Evolutionary conservation across 306 rosid genomes (phyloP).

Genomic region (Gillenia trifoliata): DNA sequence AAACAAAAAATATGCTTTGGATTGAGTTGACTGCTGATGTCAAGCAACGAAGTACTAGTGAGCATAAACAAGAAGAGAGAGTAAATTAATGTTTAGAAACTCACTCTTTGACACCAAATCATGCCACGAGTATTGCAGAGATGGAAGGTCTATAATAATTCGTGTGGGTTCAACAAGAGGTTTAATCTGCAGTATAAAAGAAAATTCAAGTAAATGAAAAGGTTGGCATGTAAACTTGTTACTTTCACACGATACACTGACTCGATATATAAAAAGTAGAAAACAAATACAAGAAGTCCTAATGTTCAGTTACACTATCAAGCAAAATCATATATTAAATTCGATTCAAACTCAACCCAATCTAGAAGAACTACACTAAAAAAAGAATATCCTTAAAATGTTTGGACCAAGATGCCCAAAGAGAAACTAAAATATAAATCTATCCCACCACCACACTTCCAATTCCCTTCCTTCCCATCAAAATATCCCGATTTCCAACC

Average conservation of each 20-base stretch:
- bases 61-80: background rate
- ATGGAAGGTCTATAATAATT: conserved; percentile 40
- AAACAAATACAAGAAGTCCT: background rate
- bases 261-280: background rate
- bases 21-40: conserved; percentile 1
- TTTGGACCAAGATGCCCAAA: background rate
- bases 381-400: background rate
- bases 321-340: background rate
- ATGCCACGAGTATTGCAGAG: conserved; percentile 78
- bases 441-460: background rate
- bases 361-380: background rate
- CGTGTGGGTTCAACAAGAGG: conserved; percentile 88
- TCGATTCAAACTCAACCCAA: background rate
- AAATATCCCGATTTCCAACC: background rate
- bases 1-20: background rate
- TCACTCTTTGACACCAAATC: conserved; percentile 81
- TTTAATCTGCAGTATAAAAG: conserved; percentile 56
- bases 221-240: background rate
- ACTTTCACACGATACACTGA: background rate
- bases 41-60: background rate
- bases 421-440: background rate
- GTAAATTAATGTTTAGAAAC: conserved; percentile 5
- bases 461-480: background rate
- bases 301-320: background rate
- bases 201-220: conserved; percentile 10